These are phyloP conservation scores for Pleoardoris graminearum DNA, from an alignment of 2,329 filamentous ascomycete genomes.

Conservation along the genomic window DNA sequence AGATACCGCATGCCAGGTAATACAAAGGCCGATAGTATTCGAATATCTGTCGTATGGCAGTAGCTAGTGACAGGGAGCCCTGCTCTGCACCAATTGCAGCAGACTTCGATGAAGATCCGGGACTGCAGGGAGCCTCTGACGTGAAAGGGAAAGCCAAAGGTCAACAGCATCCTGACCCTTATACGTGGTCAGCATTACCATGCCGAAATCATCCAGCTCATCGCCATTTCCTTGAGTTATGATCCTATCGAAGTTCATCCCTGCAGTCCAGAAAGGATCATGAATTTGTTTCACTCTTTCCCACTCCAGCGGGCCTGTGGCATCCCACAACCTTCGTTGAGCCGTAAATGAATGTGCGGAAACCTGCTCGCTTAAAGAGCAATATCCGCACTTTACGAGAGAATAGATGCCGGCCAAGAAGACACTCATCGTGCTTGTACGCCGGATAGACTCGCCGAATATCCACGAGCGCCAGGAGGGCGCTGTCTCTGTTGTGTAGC, in stretches of 20 bases:
- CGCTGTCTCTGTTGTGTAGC: constrained; percentile 16
- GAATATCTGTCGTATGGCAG: too few relatives aligned
- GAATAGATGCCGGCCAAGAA: constrained; percentile 39
- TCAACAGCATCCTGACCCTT: constrained; percentile 22
- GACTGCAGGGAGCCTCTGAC: constrained; percentile 8
- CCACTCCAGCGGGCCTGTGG: constrained; percentile 18
- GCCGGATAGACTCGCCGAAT: constrained; percentile 36
- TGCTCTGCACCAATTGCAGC: not conserved
- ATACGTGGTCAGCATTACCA: constrained; percentile 23
- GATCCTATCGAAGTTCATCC: constrained; percentile 21
- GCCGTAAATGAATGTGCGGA: constrained; percentile 22
- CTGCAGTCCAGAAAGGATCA: constrained; percentile 16
- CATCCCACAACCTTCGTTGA: constrained; percentile 21
- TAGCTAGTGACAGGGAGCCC: not conserved
- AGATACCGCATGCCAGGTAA: too few relatives aligned
- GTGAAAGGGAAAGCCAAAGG: constrained; percentile 15
- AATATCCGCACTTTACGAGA: constrained; percentile 22
- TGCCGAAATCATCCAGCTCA: constrained; percentile 27
- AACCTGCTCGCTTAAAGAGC: constrained; percentile 8
- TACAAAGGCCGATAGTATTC: too few relatives aligned
- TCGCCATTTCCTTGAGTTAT: constrained; percentile 13
- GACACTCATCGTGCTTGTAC: constrained; percentile 38
- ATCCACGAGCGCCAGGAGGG: constrained; percentile 36
- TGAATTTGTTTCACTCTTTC: constrained; percentile 9
- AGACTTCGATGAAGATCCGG: constrained; percentile 16